Conservation (phyloP, 2,329 filamentous ascomycete genomes). For the Aspergillus aculeatus region DNA sequence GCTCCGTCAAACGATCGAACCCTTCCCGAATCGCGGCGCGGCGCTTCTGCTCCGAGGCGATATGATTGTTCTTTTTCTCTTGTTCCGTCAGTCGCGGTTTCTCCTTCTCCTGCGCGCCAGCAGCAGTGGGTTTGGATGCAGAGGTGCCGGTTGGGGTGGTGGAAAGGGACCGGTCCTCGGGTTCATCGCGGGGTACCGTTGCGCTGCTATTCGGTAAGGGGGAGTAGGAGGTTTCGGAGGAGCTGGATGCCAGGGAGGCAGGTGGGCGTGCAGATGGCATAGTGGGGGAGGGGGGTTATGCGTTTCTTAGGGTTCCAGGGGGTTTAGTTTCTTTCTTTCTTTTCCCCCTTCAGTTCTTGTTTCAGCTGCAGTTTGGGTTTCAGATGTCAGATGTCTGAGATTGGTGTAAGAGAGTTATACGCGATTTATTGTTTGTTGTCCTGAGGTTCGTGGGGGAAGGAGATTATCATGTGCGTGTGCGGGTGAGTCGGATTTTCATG, state of each 20-base stretch:
- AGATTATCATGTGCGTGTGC: slow-evolving; percentile 1
- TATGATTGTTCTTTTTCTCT: slow-evolving; percentile 73
- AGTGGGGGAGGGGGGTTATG: background rate
- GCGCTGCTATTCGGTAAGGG: slow-evolving; percentile 17
- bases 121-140: slow-evolving; percentile 27
- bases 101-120: slow-evolving; percentile 41
- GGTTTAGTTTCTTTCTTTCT: background rate
- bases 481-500: slow-evolving; percentile 14
- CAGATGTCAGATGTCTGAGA: background rate
- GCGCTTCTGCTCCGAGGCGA: slow-evolving; percentile 64
- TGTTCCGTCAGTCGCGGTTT: slow-evolving; percentile 66
- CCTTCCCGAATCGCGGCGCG: slow-evolving; percentile 75
- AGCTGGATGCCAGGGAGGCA: slow-evolving; percentile 24
- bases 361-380: background rate
- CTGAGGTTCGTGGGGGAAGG: background rate
- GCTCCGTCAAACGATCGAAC: slow-evolving; percentile 75
- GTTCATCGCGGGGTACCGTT: slow-evolving; percentile 30
- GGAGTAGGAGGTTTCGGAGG: slow-evolving; percentile 25
- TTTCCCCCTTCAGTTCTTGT: background rate
- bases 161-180: slow-evolving; percentile 34
- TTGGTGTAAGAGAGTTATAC: background rate
- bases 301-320: background rate
- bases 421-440: slow-evolving; percentile 5
- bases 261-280: slow-evolving; percentile 29
- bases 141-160: slow-evolving; percentile 27